Evolutionary conservation across 2,329 filamentous ascomycete genomes (phyloP), one percentile per base, ranked within the genome.

Genomic region (Neodidymelliopsis sp.): DNA sequence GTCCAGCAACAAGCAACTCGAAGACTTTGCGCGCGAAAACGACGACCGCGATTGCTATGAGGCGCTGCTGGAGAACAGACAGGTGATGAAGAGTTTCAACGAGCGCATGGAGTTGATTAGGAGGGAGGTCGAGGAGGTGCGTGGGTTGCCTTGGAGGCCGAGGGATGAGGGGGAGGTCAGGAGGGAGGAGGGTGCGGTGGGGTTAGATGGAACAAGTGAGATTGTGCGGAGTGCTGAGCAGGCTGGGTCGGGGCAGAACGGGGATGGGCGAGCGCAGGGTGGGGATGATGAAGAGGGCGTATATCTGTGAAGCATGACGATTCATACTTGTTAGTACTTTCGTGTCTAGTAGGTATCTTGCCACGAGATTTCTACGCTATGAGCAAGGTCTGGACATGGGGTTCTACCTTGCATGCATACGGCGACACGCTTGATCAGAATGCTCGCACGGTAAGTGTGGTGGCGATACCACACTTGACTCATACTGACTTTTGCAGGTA

Each of bases 11-110:
- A 81, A 82, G 56, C 84, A 91, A 70, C 84, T 91, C 49, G 78
- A 81, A 45, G 87, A 87, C 24, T 91, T 84, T 61, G 62, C 62
- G 8, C 53, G 63, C 3, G 50, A 62, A 4, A 74, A 77, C 18
- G 80, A 85, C 12, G 89, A 92, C 66, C 78, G 79, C 54, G 88
- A 89, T 69, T 92, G 89, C 76, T 75, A 84, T 58, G 87, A 91
- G 49, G 89, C 88, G 49, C 88, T 91, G 66, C 70, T 75, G 47
- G 88, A 92, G 73, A 91, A 91, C 72, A 80, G 85, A 60, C 71
- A 67, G 15, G 87, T 91, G 48, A 87, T 92, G 48, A 77, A 72
- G 53, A 81, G 87, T 60, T 88, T 90, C 82, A 77, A 81, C 53
- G 81, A 85, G 73, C 79, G 88, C 68, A 81, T 91, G 54, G 77